Conservation (phyloP, 2,329 filamentous ascomycete genomes). For the Microcyclosporella mali region DNA sequence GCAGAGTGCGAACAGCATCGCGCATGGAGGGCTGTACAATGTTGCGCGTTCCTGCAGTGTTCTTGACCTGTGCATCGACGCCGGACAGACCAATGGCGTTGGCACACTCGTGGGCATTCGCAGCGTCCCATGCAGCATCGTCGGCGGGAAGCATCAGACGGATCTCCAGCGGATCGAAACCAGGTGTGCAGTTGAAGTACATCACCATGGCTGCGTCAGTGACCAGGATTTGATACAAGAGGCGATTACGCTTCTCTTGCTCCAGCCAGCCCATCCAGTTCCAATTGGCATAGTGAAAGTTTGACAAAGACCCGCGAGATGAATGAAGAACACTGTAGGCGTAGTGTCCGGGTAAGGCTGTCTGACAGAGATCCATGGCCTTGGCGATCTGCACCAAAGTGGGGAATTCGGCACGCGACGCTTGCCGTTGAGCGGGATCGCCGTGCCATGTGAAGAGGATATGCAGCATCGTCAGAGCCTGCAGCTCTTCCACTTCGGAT, state of each 20-base stretch:
- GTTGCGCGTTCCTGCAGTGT: slow-evolving; percentile 57
- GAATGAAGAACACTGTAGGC: slow-evolving; percentile 58
- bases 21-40: slow-evolving; percentile 60
- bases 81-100: slow-evolving; percentile 60
- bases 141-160: slow-evolving; percentile 64
- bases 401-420: slow-evolving; percentile 55
- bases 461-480: slow-evolving; percentile 59
- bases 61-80: slow-evolving; percentile 49
- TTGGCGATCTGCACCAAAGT: slow-evolving; percentile 53
- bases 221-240: slow-evolving; percentile 60
- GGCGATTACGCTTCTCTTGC: slow-evolving; percentile 61
- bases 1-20: slow-evolving; percentile 55
- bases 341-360: slow-evolving; percentile 44
- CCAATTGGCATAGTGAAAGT: slow-evolving; percentile 50
- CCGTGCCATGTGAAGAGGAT: slow-evolving; percentile 65
- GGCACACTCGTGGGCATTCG: slow-evolving; percentile 53
- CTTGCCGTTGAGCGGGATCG: slow-evolving; percentile 57
- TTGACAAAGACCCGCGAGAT: slow-evolving; percentile 41
- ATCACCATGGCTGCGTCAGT: slow-evolving; percentile 60
- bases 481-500: slow-evolving; percentile 56
- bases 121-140: slow-evolving; percentile 68
- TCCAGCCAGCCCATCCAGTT: slow-evolving; percentile 63
- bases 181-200: slow-evolving; percentile 63
- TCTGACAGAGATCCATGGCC: slow-evolving; percentile 50
- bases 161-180: slow-evolving; percentile 60